phyloP scores from a whole-genome alignment of 2,329 filamentous ascomycete genomes.

The Phialemonium atrogriseum region DNA sequence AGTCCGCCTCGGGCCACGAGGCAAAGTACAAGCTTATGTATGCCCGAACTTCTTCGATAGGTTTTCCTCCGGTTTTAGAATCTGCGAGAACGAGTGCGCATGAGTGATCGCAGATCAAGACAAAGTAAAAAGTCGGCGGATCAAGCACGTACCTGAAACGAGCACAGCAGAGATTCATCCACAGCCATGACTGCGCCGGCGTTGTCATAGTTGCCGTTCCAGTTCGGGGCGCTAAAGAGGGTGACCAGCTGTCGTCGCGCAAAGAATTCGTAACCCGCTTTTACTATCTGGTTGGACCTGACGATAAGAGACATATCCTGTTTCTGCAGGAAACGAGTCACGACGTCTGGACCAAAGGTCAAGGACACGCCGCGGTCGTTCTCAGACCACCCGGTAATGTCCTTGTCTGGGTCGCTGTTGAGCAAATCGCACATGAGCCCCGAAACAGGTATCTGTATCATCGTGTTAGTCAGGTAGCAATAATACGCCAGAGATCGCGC shows the following conservation, averaged over 20 bases:
- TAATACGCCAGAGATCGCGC: neutral
- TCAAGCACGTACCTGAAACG: constrained; percentile 78
- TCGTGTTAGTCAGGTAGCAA: neutral
- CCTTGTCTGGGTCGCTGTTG: constrained; percentile 98
- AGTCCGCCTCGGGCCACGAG: too few species aligned
- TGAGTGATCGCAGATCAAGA: too few species aligned
- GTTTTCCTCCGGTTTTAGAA: too few species aligned
- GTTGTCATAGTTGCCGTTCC: constrained; percentile 99
- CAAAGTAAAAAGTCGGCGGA: too few species aligned
- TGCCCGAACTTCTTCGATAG: too few species aligned
- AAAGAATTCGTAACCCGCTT: constrained; percentile 99
- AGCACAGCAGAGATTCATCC: constrained; percentile 95
- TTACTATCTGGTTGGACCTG: constrained; percentile 95
- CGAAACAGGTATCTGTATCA: constrained; percentile 85
- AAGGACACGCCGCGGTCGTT: constrained; percentile 98
- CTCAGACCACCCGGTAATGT: constrained; percentile 98
- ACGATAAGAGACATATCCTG: constrained; percentile 99
- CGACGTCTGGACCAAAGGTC: constrained; percentile 95
- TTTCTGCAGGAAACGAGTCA: constrained; percentile 95
- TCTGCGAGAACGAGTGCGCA: too few species aligned
- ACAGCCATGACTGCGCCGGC: constrained; percentile 99
- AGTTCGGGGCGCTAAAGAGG: constrained; percentile 96
- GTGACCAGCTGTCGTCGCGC: constrained; percentile 96
- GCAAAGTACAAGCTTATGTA: too few species aligned
- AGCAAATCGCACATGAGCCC: constrained; percentile 94